Percentiles rank a stretch among this genome's conserved stretches.
These are phyloP conservation scores for Blastobotrys peoriensis DNA, from an alignment of 805 yeast genomes.

Conservation along the genomic window DNA sequence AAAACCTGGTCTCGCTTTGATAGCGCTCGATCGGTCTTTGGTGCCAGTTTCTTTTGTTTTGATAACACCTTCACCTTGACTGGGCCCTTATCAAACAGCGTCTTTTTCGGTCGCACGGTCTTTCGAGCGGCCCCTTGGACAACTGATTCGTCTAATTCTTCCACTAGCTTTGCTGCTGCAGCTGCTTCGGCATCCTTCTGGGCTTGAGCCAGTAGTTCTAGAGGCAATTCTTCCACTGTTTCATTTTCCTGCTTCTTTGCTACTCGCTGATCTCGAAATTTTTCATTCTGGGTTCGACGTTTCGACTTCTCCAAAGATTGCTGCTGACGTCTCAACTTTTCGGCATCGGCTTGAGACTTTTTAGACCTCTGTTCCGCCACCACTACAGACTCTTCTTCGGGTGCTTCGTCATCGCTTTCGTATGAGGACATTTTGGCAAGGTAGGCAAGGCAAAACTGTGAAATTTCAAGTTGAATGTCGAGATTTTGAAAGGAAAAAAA, in stretches of 20 bases:
- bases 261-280: slow-evolving; percentile 13
- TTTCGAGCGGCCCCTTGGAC: not conserved
- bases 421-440: not conserved
- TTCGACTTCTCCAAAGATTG: slow-evolving; percentile 18
- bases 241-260: slow-evolving; percentile 18
- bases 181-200: slow-evolving; percentile 12
- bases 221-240: slow-evolving; percentile 14
- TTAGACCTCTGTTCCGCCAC: slow-evolving; percentile 15
- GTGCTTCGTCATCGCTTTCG: slow-evolving; percentile 30
- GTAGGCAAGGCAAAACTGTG: not conserved
- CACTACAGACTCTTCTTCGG: slow-evolving; percentile 29
- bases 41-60: slow-evolving; percentile 23
- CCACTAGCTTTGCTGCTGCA: slow-evolving; percentile 10
- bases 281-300: slow-evolving; percentile 25
- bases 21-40: slow-evolving; percentile 12
- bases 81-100: slow-evolving; percentile 21
- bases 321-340: slow-evolving; percentile 11
- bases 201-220: slow-evolving; percentile 21
- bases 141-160: slow-evolving; percentile 1
- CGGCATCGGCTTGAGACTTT: slow-evolving; percentile 9
- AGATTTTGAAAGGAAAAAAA: not conserved
- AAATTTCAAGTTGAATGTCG: not conserved
- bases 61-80: slow-evolving; percentile 24
- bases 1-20: slow-evolving; percentile 22
- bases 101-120: slow-evolving; percentile 4